These are phyloP conservation scores for Gossypium herbaceum DNA, from an alignment of 345 rosid genomes.

Conservation along the genomic window DNA sequence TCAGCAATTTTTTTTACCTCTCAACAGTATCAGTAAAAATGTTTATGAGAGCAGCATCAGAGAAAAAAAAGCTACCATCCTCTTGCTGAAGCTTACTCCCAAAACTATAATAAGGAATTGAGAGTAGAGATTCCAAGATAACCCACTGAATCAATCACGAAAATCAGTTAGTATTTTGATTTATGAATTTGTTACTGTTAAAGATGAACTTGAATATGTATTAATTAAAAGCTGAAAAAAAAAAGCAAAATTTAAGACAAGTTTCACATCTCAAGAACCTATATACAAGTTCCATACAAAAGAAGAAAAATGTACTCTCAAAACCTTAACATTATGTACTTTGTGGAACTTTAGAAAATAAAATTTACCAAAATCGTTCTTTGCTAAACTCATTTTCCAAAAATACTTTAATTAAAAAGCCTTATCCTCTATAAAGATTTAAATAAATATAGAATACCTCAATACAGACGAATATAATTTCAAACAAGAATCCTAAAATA, in stretches of 20 bases:
- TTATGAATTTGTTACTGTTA: neutral
- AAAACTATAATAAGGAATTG: slow-evolving; percentile 45
- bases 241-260: neutral
- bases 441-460: neutral
- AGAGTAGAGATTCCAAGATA: slow-evolving; percentile 70
- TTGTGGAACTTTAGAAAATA: neutral
- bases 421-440: neutral
- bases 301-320: neutral
- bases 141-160: slow-evolving; percentile 56
- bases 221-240: neutral
- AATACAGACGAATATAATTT: neutral
- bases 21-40: slow-evolving; percentile 67
- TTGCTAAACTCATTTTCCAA: neutral
- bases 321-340: neutral
- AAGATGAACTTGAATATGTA: neutral
- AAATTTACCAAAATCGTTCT: neutral
- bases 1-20: slow-evolving; percentile 44
- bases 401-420: neutral
- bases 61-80: slow-evolving; percentile 45
- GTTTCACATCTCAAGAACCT: neutral
- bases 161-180: slow-evolving; percentile 7
- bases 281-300: neutral
- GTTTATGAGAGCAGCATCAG: slow-evolving; percentile 54
- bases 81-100: slow-evolving; percentile 43
- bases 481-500: neutral